Base-by-base conservation (phyloP, 2,329 filamentous ascomycete genomes). In the Didymella pinodella region DNA sequence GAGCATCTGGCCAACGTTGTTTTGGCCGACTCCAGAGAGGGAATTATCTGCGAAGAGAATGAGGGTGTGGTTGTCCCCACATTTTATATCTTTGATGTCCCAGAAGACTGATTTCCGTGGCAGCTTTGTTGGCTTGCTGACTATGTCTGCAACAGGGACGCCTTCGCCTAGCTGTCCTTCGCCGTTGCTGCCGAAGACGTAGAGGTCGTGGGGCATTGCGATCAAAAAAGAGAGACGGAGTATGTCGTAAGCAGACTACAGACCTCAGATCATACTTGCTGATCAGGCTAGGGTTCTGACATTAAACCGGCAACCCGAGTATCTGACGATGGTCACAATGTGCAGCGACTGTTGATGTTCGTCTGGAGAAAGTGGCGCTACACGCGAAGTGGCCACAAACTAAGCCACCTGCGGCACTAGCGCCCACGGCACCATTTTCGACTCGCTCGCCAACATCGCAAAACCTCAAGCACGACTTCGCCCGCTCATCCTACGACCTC, bases 21-120 rank as follows among this genome's bases (percentile, higher is more conserved):
- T 81, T 58, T 88, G 85, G 0, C 93, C 93, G 45, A 87, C 84
- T 69, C 85, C 88, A 69, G 86, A 90, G 0, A 93, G 79, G 1
- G 78, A 66, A 0, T 89, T 88, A 26, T 81, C 73, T 4, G 80
- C 71, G n/a, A 84, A 86, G 11, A 93, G 80, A 10, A 96, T 74
- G 4, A 97, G 78, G 0, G 92, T 96, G 75, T 97, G 94, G 71
- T 97, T 97, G 1, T 93, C 93, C 4, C 94, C 94, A 7, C 91
- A 83, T 44, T 73, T 78, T 26, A 89, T 81, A 14, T 72, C 67
- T 14, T 44, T 41, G 25, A 75, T 29, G 2, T 48, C 40, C 7
- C 59, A 48, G 0, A 67, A 43, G 10, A 57, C 38, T 0, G 59
- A 28, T 47, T 38, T 36, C 36, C 44, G 28, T 8, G 54, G 38